Base-by-base conservation (phyloP, 805 yeast species). In the Lachancea sp. region DNA sequence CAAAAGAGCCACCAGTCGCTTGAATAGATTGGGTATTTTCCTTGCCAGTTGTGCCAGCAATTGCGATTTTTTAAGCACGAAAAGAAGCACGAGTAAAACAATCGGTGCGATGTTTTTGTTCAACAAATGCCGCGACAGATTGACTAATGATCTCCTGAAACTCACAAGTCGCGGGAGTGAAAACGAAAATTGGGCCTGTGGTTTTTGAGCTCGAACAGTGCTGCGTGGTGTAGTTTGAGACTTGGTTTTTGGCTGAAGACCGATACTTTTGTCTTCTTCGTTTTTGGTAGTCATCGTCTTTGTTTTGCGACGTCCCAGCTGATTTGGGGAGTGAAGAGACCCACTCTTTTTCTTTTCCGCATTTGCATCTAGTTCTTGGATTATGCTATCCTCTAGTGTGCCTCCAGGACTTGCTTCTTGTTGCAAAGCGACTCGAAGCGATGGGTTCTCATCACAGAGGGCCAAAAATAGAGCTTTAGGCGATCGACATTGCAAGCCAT, bases 381-480 rank as follows among this genome's bases (percentile, higher is more conserved):
- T 12, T 19, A 35, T 35, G 27, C 38, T 4, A 19, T 22, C 19
- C 25, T 35, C 38, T 5, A 35, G 7, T n/a, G 38, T 35, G n/a
- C 4, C 25, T 8, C 16, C 27, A 3, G 25, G 19, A n/a, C n/a
- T 19, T 10, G 25, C 8, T 32, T 40, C 32, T 33, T 12, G 37
- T 22, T 33, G 20, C 19, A 40, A 33, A 3, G 33, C 43, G 20
- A 18, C 19, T n/a, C 33, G 20, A 10, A 56, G 43, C n/a, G 22
- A 36, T 18, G 57, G 54, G 9, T 38, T 41, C 2, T 34, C 29
- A 29, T 49, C 45, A 30, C 55, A 53, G 2, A 58, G 44, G 26
- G 42, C 45, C 20, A 41, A 36, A 44, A 53, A 58, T 36, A 55
- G 44, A 12, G 49, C 26, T 4, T 35, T n/a, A 1, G 53, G 42